Percentiles rank a stretch among this genome's conserved stretches.
Evolutionary conservation across 495 filamentous ascomycete species (phyloP).

Genomic region (Lasiosphaeriaceae sp.): DNA sequence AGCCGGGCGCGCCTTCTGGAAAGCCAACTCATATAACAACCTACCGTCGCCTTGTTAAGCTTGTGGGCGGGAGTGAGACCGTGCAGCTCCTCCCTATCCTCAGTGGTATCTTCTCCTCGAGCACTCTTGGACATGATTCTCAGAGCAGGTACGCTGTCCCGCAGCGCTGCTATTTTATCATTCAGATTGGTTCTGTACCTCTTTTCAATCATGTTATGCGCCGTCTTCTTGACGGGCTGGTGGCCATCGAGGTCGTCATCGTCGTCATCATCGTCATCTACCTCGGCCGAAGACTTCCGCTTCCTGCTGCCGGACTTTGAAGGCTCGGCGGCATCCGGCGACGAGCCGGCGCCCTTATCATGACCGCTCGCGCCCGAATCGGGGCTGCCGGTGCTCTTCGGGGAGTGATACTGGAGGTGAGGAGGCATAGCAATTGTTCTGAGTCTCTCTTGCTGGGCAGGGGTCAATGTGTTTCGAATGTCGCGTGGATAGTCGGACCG

Average conservation of each 20-base stretch:
- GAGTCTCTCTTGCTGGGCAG: constrained; percentile 51
- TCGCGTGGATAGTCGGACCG: constrained; percentile 18
- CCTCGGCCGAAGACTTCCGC: constrained; percentile 58
- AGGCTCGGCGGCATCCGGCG: constrained; percentile 41
- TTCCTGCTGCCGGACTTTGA: constrained; percentile 52
- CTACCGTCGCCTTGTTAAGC: constrained; percentile 87
- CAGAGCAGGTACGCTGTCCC: constrained; percentile 85
- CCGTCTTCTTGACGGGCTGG: constrained; percentile 85
- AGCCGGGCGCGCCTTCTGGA: not conserved
- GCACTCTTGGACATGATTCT: constrained; percentile 68
- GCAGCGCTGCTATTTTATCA: constrained; percentile 88
- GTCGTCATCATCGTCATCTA: constrained; percentile 46
- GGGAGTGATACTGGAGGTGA: constrained; percentile 51
- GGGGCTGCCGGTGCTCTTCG: constrained; percentile 47
- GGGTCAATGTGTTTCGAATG: constrained; percentile 36
- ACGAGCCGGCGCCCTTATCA: constrained; percentile 42
- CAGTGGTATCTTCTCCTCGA: constrained; percentile 61
- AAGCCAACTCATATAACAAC: constrained; percentile 11
- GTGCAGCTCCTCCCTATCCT: constrained; percentile 73
- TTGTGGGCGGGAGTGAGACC: constrained; percentile 80
- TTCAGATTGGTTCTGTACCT: constrained; percentile 94
- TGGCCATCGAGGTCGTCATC: constrained; percentile 53
- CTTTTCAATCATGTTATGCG: constrained; percentile 97
- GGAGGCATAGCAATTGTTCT: constrained; percentile 55
- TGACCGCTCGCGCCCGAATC: constrained; percentile 37